Conservation (phyloP, 768 basidiomycete species). For the Phlebiopsis gigantea region DNA sequence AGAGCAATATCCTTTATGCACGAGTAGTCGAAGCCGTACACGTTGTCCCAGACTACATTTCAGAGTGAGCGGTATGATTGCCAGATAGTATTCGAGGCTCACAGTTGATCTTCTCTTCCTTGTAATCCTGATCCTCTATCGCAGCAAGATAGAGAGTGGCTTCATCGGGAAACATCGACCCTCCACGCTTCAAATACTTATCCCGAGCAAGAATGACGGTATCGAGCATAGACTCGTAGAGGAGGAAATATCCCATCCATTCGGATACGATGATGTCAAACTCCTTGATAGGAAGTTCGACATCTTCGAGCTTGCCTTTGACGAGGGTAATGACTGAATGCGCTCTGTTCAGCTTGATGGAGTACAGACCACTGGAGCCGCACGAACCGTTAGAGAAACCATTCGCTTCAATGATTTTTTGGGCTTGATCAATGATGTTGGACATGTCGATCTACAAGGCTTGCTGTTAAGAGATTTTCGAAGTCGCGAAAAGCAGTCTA, state of each 20-base stretch:
- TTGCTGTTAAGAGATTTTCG: neutral
- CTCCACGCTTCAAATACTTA: conserved; percentile 88
- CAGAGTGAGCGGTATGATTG: neutral
- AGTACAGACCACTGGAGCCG: neutral
- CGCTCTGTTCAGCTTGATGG: neutral
- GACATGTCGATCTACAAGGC: conserved; percentile 91
- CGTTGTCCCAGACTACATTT: conserved; percentile 94
- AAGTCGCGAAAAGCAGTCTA: conserved; percentile 4
- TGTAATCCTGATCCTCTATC: conserved; percentile 99
- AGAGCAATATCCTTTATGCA: conserved; percentile 99
- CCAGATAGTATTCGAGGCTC: conserved; percentile 27
- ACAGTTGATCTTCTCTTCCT: conserved; percentile 99
- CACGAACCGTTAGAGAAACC: conserved; percentile 90
- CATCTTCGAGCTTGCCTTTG: conserved; percentile 97
- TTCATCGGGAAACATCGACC: conserved; percentile 93
- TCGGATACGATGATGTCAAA: conserved; percentile 99
- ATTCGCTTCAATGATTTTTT: conserved; percentile 94
- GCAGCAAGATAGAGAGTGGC: conserved; percentile 92
- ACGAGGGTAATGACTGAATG: conserved; percentile 82
- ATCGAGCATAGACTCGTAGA: conserved; percentile 99
- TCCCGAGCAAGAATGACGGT: conserved; percentile 95
- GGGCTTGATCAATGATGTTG: conserved; percentile 98
- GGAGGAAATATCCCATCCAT: conserved; percentile 99
- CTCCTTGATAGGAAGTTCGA: conserved; percentile 79
- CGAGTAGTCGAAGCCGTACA: conserved; percentile 98